Percentiles rank a stretch among this genome's conserved stretches.
Evolutionary conservation across 1,284 basidiomycete genomes (phyloP).

Genomic region (Pisolithus thermaeus): DNA sequence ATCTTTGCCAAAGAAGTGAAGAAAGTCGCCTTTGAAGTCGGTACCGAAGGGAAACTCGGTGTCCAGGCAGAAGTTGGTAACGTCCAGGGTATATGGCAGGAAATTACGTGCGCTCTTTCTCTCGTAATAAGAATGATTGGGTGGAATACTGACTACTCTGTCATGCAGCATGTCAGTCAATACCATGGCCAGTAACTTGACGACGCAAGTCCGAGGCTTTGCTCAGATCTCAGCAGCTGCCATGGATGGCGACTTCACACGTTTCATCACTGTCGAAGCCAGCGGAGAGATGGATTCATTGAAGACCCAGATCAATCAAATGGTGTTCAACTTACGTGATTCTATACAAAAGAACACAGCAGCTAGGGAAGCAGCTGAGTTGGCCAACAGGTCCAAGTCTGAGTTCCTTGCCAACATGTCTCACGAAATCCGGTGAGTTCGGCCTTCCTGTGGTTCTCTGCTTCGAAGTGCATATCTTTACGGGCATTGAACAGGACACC

Average conservation of each 20-base stretch:
- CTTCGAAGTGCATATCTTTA: slow-evolving; percentile 8
- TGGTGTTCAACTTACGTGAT: slow-evolving; percentile 97
- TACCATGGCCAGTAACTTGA: slow-evolving; percentile 95
- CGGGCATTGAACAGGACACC: slow-evolving; percentile 61
- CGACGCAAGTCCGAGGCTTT: slow-evolving; percentile 98
- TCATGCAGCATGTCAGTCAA: slow-evolving; percentile 75
- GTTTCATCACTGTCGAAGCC: slow-evolving; percentile 99
- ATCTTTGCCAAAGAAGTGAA: slow-evolving; percentile 95
- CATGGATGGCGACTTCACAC: slow-evolving; percentile 97
- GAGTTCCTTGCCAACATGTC: slow-evolving; percentile 98
- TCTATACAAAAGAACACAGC: slow-evolving; percentile 99
- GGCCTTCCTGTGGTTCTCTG: slow-evolving; percentile 4
- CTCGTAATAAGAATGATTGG: not conserved
- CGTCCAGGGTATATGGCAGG: slow-evolving; percentile 97
- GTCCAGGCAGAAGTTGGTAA: slow-evolving; percentile 97
- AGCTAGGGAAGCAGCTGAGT: slow-evolving; percentile 94
- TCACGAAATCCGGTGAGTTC: slow-evolving; percentile 83
- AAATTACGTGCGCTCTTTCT: slow-evolving; percentile 79
- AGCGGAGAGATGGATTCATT: slow-evolving; percentile 99
- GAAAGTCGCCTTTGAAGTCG: slow-evolving; percentile 92
- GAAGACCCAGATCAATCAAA: slow-evolving; percentile 99
- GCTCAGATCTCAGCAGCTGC: slow-evolving; percentile 98
- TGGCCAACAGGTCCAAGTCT: slow-evolving; percentile 94
- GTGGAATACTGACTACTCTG: slow-evolving; percentile 6
- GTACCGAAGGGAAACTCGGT: slow-evolving; percentile 94